phyloP scores from a whole-genome alignment of 352 stramenopile species.

The Blastocystis sp. region DNA sequence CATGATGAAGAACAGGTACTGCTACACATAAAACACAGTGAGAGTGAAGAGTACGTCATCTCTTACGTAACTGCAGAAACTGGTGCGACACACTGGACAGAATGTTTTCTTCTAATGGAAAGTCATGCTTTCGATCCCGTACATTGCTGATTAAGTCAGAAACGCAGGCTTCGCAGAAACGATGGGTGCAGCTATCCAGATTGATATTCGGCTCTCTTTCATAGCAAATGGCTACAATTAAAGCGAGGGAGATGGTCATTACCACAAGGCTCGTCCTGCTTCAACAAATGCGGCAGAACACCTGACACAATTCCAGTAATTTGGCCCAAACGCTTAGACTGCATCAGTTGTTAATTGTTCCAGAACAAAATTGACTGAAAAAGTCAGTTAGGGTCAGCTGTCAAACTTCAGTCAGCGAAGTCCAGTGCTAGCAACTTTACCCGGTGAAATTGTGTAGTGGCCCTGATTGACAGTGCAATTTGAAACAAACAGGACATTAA shows the following conservation, averaged over 20 bases:
- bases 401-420: no score
- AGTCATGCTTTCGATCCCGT: neutral
- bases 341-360: no score
- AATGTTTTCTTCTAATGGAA: neutral
- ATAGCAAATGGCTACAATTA: neutral
- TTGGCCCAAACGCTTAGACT: no score
- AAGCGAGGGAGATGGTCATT: neutral
- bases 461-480: neutral
- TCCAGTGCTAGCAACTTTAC: no score
- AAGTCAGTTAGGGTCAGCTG: no score
- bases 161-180: neutral
- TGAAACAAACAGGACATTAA: constrained; percentile 39
- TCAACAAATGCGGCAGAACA: no score
- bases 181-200: neutral
- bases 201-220: neutral
- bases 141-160: neutral
- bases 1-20: neutral
- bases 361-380: no score
- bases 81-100: neutral
- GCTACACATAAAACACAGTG: neutral
- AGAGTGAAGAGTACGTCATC: neutral
- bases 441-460: no score
- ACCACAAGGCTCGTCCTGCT: no score
- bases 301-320: no score
- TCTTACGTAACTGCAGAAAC: neutral